phyloP scores from a whole-genome alignment of 495 filamentous ascomycete genomes.

The Aspergillus diversus region DNA sequence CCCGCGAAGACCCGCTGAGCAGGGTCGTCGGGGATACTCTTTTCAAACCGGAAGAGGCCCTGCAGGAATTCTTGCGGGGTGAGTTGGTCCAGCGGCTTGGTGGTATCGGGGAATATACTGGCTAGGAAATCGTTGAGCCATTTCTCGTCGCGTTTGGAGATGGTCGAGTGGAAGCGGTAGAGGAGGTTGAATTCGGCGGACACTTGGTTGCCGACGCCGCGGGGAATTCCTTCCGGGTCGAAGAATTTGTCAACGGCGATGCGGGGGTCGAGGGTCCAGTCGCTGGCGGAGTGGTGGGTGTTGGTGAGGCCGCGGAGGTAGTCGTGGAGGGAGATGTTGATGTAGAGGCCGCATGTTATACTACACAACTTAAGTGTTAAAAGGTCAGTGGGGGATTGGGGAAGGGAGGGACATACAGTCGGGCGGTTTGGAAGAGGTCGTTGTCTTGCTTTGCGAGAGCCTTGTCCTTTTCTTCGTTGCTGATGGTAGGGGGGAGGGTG shows the following conservation, averaged over 20 bases:
- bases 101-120: constrained; percentile 27
- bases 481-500: constrained; percentile 5
- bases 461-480: neutral
- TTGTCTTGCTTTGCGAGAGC: constrained; percentile 36
- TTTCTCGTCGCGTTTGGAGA: constrained; percentile 46
- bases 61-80: constrained; percentile 53
- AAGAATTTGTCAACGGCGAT: constrained; percentile 9
- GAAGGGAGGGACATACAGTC: constrained; percentile 31
- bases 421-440: constrained; percentile 44
- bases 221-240: constrained; percentile 20
- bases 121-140: constrained; percentile 47
- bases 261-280: constrained; percentile 37
- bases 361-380: neutral
- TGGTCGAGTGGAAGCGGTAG: constrained; percentile 52
- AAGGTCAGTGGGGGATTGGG: neutral
- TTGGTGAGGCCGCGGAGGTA: constrained; percentile 33
- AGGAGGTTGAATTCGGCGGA: constrained; percentile 56
- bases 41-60: constrained; percentile 48
- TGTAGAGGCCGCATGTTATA: constrained; percentile 3
- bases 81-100: constrained; percentile 42
- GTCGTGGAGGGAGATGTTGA: constrained; percentile 32
- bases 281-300: constrained; percentile 19
- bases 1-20: constrained; percentile 23
- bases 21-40: constrained; percentile 28
- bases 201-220: constrained; percentile 53